A percentile compares a stretch with the other conserved stretches of the same genome.
These are phyloP conservation scores for Fraxinus sp. DNA, from an alignment of 305 asterid species.

Conservation along the genomic window DNA sequence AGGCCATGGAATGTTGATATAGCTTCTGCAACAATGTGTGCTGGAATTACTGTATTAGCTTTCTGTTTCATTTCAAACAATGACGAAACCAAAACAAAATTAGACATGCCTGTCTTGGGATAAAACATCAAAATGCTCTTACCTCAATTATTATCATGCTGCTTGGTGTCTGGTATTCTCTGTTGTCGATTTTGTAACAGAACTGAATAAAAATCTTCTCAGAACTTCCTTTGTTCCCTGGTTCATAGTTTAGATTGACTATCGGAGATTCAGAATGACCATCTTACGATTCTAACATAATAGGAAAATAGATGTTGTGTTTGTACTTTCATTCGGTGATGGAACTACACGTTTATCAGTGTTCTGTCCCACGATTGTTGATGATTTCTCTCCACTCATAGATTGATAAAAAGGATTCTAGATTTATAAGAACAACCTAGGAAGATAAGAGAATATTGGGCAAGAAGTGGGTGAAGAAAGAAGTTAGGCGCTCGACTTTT, in stretches of 20 bases:
- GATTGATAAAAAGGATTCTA: conserved; percentile 16
- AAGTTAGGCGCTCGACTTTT: not conserved
- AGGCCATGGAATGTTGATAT: conserved; percentile 62
- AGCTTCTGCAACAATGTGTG: conserved; percentile 62
- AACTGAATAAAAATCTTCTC: conserved; percentile 35
- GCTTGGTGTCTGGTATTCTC: conserved; percentile 45
- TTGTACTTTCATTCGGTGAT: conserved; percentile 31
- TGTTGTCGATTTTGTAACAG: conserved; percentile 28
- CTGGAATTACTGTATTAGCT: conserved; percentile 46
- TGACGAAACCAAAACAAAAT: not conserved
- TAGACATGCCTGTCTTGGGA: not conserved
- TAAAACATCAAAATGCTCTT: not conserved
- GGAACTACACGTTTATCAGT: conserved; percentile 28
- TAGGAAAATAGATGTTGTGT: not conserved
- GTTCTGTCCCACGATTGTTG: conserved; percentile 32
- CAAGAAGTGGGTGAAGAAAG: conserved; percentile 18
- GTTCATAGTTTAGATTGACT: not conserved
- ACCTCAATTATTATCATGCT: conserved; percentile 56
- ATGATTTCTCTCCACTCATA: conserved; percentile 26
- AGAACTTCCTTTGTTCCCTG: conserved; percentile 45
- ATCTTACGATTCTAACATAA: not conserved
- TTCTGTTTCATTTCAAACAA: conserved; percentile 33
- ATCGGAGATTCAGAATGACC: conserved; percentile 11
- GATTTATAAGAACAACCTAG: not conserved
- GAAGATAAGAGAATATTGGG: not conserved